Percentiles rank a stretch among this genome's conserved stretches.
Conservation (phyloP, 345 rosid genomes). For the Tarenaya hassleriana region DNA sequence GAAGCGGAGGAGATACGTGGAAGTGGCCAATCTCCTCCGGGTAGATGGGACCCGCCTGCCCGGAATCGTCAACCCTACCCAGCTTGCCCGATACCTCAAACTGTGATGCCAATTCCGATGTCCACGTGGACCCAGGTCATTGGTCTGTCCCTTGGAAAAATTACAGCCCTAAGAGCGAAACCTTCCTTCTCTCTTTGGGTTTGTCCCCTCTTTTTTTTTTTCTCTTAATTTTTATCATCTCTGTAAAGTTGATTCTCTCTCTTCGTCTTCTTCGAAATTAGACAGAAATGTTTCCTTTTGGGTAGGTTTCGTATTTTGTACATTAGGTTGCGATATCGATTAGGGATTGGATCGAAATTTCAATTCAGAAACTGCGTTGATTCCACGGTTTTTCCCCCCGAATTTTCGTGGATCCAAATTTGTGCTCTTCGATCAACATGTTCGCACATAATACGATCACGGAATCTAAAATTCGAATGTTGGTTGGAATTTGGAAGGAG, state of each 20-base stretch:
- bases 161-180: slow-evolving; percentile 8
- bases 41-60: slow-evolving; percentile 56
- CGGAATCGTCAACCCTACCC: slow-evolving; percentile 75
- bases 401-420: background rate
- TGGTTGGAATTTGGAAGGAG: no score
- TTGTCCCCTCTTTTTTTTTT: background rate
- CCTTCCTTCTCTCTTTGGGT: slow-evolving; percentile 4
- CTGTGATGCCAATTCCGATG: slow-evolving; percentile 29
- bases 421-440: background rate
- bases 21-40: slow-evolving; percentile 60
- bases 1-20: slow-evolving; percentile 46
- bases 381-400: no score
- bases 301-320: slow-evolving; percentile 24
- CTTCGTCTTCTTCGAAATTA: slow-evolving; percentile 23
- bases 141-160: slow-evolving; percentile 25
- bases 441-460: background rate
- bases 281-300: slow-evolving; percentile 14
- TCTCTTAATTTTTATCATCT: slow-evolving; percentile 6
- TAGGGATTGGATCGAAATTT: slow-evolving; percentile 12
- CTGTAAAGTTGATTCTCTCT: slow-evolving; percentile 26
- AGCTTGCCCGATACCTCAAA: slow-evolving; percentile 56
- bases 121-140: slow-evolving; percentile 35
- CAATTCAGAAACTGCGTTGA: background rate
- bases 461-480: no score
- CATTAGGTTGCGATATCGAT: slow-evolving; percentile 15